A percentile compares a stretch with the other conserved stretches of the same genome.
phyloP scores from a whole-genome alignment of 495 filamentous ascomycete species.

The Filosporella fistucella region DNA sequence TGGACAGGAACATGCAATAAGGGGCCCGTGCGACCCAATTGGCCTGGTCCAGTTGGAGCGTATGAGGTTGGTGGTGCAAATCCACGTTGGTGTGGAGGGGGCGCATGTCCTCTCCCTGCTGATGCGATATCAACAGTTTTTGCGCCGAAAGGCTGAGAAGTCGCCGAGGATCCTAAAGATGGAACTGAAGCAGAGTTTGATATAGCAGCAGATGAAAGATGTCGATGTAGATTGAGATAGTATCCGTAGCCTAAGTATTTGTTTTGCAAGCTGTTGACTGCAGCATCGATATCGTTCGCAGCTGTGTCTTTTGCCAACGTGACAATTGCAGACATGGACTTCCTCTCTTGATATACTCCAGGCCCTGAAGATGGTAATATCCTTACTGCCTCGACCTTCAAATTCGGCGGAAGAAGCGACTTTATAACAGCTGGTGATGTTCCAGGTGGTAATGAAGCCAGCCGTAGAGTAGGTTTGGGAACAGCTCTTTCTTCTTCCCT shows the following conservation, averaged over 20 bases:
- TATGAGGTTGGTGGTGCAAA: slow-evolving; percentile 82
- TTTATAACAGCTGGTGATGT: slow-evolving; percentile 73
- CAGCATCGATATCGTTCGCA: slow-evolving; percentile 76
- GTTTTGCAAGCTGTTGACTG: slow-evolving; percentile 75
- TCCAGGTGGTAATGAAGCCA: slow-evolving; percentile 55
- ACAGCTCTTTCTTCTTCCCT: slow-evolving; percentile 55
- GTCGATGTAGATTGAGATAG: slow-evolving; percentile 73
- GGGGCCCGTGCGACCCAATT: slow-evolving; percentile 33
- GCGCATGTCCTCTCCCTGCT: slow-evolving; percentile 45
- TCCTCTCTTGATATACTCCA: slow-evolving; percentile 55
- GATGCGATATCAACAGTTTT: slow-evolving; percentile 50
- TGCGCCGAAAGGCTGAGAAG: slow-evolving; percentile 80
- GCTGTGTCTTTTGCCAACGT: slow-evolving; percentile 82
- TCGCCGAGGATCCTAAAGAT: slow-evolving; percentile 43
- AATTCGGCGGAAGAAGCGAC: slow-evolving; percentile 58
- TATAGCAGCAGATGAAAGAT: slow-evolving; percentile 79
- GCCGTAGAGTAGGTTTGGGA: slow-evolving; percentile 82
- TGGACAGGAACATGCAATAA: slow-evolving; percentile 68
- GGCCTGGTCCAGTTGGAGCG: slow-evolving; percentile 34
- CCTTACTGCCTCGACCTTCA: slow-evolving; percentile 75
- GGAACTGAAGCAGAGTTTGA: slow-evolving; percentile 46
- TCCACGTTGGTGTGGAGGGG: slow-evolving; percentile 60
- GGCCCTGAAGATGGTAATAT: slow-evolving; percentile 61
- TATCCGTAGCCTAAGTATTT: slow-evolving; percentile 85
- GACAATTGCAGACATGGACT: slow-evolving; percentile 77